Base-by-base conservation (phyloP, 208 protist species). In the Wallacemonas sp. region DNA sequence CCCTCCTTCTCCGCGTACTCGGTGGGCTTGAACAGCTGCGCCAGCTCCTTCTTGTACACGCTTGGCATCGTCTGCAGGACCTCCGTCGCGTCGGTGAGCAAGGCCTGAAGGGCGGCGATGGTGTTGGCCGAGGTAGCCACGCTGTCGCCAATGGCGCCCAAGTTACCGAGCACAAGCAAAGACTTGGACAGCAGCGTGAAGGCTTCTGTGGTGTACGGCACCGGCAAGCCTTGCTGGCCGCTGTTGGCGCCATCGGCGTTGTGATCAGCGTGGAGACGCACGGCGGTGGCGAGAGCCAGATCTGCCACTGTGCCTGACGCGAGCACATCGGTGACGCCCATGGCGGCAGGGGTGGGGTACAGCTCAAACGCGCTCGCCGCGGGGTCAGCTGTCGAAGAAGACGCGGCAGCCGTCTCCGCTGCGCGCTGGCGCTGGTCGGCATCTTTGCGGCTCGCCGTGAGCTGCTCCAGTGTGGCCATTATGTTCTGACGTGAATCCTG, bases 201-300 rank as follows among this genome's bases (percentile, higher is more conserved):
- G 58, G 74, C 69, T 11, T 41, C 66, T 5, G 65, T 55, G 55
- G 61, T 62, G 69, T 87, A 89, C 61, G 77, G 69, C 21, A 44
- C 22, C 15, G 49, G 33, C 26, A 28, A 24, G 24, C 39, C 60
- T 22, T 28, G 62, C 1, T 0, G 15, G 27, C 17, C 9, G 6
- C 22, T 28, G 4, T 12, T 11, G 14, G 19, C 27, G n/a, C 26
- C 45, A 39, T 39, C 28, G 9, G 72, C 75, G 22, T 63, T 26
- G 26, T 76, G 75, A 15, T 76, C 65, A 2, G 75, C 62, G 63
- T 86, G 80, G 19, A 90, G 62, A 12, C 82, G 83, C 46, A 90
- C 79, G 14, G 77, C 68, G n/a, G 79, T 86, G 4, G 87, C 72
- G 1, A 93, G 67, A 1, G 87, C 87, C 72, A 93, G 84, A 46